A percentile compares a stretch with the other conserved stretches of the same genome.
Evolutionary conservation across 108 stramenopile genomes (phyloP).

Genomic region (Pseudonitzschia pungens): DNA sequence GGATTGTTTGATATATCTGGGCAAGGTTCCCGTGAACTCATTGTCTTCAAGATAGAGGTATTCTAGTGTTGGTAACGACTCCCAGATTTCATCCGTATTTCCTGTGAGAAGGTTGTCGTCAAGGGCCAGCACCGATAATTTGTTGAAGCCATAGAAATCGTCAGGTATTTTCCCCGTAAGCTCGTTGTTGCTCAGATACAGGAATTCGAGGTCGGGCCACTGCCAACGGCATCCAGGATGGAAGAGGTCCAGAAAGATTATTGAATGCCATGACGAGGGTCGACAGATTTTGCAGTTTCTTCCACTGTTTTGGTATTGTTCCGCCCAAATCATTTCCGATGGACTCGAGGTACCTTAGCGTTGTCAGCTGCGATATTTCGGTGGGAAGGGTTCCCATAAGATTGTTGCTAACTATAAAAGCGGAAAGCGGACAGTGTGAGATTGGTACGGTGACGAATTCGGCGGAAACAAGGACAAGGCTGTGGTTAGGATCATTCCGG

Average conservation of each 20-base stretch:
- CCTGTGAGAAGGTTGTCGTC: conserved; percentile 45
- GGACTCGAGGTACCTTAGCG: conserved; percentile 32
- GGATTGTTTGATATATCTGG: conserved; percentile 1
- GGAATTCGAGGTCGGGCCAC: conserved; percentile 19
- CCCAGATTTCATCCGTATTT: conserved; percentile 19
- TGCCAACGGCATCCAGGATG: conserved; percentile 27
- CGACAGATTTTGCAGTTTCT: conserved; percentile 26
- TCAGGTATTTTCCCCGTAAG: conserved; percentile 36
- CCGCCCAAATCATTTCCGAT: conserved; percentile 41
- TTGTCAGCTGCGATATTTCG: conserved; percentile 36
- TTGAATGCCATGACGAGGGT: conserved; percentile 29
- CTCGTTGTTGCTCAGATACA: conserved; percentile 43
- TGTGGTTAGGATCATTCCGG: not conserved
- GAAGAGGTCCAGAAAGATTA: conserved; percentile 36
- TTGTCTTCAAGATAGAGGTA: conserved; percentile 45
- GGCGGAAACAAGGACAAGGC: not conserved
- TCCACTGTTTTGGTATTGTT: conserved; percentile 26
- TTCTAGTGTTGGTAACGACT: conserved; percentile 21
- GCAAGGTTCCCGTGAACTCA: conserved; percentile 32
- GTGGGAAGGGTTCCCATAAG: conserved; percentile 36
- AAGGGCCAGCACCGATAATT: conserved; percentile 35
- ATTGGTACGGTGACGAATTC: no score
- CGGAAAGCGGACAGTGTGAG: not conserved
- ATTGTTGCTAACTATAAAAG: conserved; percentile 30
- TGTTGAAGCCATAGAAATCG: not conserved